Base-by-base conservation (phyloP, 1,284 basidiomycete genomes). In the Cryptococcus sp. region DNA sequence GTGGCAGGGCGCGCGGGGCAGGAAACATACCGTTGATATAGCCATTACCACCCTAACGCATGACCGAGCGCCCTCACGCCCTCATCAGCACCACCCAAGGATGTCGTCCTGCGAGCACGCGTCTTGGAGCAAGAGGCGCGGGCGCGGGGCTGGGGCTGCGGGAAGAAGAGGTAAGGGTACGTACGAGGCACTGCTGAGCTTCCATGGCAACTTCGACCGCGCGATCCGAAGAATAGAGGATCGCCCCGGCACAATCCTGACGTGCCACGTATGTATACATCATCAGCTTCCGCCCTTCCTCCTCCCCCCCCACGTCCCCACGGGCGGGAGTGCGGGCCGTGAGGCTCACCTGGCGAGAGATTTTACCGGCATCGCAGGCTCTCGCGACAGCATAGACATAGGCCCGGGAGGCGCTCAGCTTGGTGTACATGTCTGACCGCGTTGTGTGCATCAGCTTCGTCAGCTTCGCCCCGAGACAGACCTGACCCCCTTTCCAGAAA, bases 341-440 rank as follows among this genome's bases (percentile, higher is more conserved):
- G 8, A 20, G 33, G 80, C 84, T 65, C 70, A 92, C 91, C 68
- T 86, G 80, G 62, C 92, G 82, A 69, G 89, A 92, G 57, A 93
- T 80, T 62, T 87, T 83, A 2, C 89, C 90, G 28, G 79, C 79
- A 76, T 95, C 92, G 71, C 91, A 94, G 18, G 91, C 91, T 65
- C 86, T 81, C 5, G 89, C 91, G 21, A 97, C 93, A 23, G 91
- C 88, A 75, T 97, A 97, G 46, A 95, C 91, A 73, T 96, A 96
- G 33, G 90, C 83, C 53, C 94, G 82, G 55, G 89, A 88, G 4
- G 93, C 89, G 65, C 86, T 89, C 50, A 97, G 80, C 73, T 89
- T 91, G 18, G 93, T 96, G 74, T 96, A 97, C 93, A 97, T 97
- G 76, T 97, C 93, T 69, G 53, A 4, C 13, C 16, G 4, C 20